Base-by-base conservation (phyloP, 345 rosid species). In the Nephelium lappaceum region DNA sequence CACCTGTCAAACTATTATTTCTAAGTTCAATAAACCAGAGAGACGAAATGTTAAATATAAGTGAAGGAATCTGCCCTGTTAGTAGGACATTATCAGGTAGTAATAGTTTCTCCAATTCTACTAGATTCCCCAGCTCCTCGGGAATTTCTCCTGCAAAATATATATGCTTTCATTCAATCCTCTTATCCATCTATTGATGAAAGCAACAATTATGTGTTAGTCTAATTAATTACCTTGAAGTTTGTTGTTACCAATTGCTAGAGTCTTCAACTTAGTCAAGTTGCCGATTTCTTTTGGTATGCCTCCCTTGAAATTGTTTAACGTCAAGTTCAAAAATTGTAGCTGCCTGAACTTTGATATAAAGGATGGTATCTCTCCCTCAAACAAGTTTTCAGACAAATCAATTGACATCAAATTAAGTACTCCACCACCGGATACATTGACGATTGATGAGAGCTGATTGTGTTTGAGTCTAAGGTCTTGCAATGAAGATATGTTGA, bases 261-360 rank as follows among this genome's bases (percentile, higher is more conserved):
- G 57, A 0, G 39, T 11, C 42, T 36, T n/a, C 4, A 80, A 66
- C 76, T 25, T 21, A 14, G 76, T 75, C 23, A 75, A 25, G 63
- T 75, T 80, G 4, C 75, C 76, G n/a, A 80, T 10, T 19, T 19
- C 74, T 41, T 11, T 41, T 1, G 66, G 73, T 66, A 79, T 73
- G 3, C 47, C 25, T 79, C 82, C 78, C 1, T 41, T 45, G 18
- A 79, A 73, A 11, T 51, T 8, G 38, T 78, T 78, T 18, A 0
- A 3, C 3, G 69, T 42, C 39, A 79, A 23, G 25, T n/a, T 4
- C 39, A 76, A 31, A 51, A 0, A 9, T 21, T 27, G 47, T 8
- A 76, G 67, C 36, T 11, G 25, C 8, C 41, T 42, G 39, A 73
- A 77, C 3, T 42, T 10, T 6, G 16, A 27, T 18, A 76, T 19